These are phyloP conservation scores for Astrothelium macrocarpum DNA, from an alignment of 495 filamentous ascomycete genomes.

Conservation along the genomic window DNA sequence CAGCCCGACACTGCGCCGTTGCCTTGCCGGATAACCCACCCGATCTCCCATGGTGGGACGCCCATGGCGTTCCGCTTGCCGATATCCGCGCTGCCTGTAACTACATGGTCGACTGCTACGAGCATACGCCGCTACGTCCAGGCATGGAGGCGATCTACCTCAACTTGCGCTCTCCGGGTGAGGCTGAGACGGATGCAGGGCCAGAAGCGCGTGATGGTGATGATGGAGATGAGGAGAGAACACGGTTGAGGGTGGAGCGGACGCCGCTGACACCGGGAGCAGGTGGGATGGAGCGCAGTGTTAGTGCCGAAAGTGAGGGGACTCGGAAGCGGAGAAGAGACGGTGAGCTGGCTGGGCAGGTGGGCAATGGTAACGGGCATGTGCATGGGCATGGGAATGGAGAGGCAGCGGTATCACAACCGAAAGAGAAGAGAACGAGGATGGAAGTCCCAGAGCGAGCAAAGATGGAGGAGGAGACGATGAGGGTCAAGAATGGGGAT, in stretches of 20 bases:
- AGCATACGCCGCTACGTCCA: slow-evolving; percentile 44
- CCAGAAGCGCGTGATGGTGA: too few species aligned
- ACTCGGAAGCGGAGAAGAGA: slow-evolving; percentile 1
- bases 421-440: background rate
- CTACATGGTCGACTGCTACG: slow-evolving; percentile 65
- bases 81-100: slow-evolving; percentile 57
- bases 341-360: background rate
- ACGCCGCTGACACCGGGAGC: background rate
- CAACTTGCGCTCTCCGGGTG: background rate
- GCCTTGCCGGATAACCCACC: slow-evolving; percentile 61
- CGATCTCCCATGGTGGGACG: slow-evolving; percentile 83
- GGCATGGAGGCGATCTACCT: slow-evolving; percentile 1
- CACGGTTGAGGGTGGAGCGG: background rate
- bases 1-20: slow-evolving; percentile 56
- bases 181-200: background rate
- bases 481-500: background rate
- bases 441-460: background rate
- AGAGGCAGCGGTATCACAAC: background rate
- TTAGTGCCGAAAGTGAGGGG: background rate
- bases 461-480: background rate
- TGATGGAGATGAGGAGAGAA: background rate
- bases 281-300: background rate
- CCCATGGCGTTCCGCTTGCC: slow-evolving; percentile 51
- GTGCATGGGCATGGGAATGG: background rate
- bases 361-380: background rate